A percentile compares a stretch with the other conserved stretches of the same genome.
Conservation (phyloP, 108 stramenopile genomes). For the Bacterosira constricta region DNA sequence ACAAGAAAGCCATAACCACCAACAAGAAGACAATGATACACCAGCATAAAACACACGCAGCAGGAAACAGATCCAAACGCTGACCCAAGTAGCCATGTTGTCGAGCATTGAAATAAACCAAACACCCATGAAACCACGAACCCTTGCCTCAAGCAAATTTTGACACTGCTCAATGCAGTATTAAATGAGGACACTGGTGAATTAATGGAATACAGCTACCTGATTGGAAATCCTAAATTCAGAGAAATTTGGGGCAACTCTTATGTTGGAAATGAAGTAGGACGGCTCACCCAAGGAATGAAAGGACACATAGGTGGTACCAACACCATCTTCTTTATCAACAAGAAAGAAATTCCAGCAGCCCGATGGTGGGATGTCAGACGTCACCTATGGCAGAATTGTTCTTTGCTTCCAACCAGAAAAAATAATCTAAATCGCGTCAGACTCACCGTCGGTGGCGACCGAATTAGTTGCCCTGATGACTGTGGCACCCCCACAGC, state of each 20-base stretch:
- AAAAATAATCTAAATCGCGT: neutral
- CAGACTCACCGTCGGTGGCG: slow-evolving; percentile 1
- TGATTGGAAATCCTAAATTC: neutral
- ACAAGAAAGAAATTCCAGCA: neutral
- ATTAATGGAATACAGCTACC: too few relatives aligned
- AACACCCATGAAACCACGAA: neutral
- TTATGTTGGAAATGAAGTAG: neutral
- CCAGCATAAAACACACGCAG: slow-evolving; percentile 7
- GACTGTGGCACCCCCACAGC: too few relatives aligned
- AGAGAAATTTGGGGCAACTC: neutral
- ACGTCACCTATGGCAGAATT: neutral
- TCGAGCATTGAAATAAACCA: too few relatives aligned
- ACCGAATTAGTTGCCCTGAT: too few relatives aligned
- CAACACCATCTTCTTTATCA: neutral
- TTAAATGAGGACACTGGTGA: too few relatives aligned
- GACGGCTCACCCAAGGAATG: neutral
- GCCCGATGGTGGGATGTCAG: neutral
- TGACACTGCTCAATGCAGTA: slow-evolving; percentile 4
- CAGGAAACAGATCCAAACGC: neutral
- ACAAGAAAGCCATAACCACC: neutral
- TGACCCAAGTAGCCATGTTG: neutral
- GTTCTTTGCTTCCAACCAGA: neutral
- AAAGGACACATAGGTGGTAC: neutral
- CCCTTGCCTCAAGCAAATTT: neutral
- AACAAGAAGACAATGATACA: neutral